phyloP scores from a whole-genome alignment of 495 filamentous ascomycete species.

The Aspergillus olivimuriae region DNA sequence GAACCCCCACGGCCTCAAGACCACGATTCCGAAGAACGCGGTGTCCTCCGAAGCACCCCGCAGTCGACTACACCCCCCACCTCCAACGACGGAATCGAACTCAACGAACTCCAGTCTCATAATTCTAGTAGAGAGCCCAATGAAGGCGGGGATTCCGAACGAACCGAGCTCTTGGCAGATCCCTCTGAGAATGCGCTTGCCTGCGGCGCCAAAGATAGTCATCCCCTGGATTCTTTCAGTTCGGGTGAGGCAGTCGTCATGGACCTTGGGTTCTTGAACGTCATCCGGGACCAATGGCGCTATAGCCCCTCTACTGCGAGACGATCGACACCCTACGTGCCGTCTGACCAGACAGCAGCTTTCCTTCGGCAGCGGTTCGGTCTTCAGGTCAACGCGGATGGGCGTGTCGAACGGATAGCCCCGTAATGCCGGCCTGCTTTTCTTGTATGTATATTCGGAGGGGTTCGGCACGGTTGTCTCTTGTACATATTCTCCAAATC shows the following conservation, averaged over 20 bases:
- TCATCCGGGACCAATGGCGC: conserved; percentile 58
- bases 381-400: conserved; percentile 34
- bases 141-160: conserved; percentile 34
- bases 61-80: not conserved
- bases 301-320: conserved; percentile 20
- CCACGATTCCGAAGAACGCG: conserved; percentile 59
- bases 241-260: conserved; percentile 65
- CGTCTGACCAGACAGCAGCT: conserved; percentile 35
- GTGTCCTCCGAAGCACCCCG: conserved; percentile 48
- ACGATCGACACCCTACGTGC: conserved; percentile 24
- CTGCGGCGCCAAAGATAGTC: conserved; percentile 28
- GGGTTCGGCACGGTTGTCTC: not conserved
- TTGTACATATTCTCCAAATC: not conserved
- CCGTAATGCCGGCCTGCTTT: conserved; percentile 10
- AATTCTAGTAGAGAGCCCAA: conserved; percentile 12
- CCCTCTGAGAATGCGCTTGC: conserved; percentile 24
- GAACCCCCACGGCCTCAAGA: conserved; percentile 2
- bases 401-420: conserved; percentile 30
- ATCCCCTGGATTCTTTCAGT: conserved; percentile 52
- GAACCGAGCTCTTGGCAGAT: conserved; percentile 41
- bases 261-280: conserved; percentile 62
- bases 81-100: conserved; percentile 18
- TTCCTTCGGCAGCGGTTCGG: conserved; percentile 40
- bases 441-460: no score
- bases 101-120: conserved; percentile 8